Base-by-base conservation (phyloP, 148 eudicot species). In the Chenopodium berlandieri region DNA sequence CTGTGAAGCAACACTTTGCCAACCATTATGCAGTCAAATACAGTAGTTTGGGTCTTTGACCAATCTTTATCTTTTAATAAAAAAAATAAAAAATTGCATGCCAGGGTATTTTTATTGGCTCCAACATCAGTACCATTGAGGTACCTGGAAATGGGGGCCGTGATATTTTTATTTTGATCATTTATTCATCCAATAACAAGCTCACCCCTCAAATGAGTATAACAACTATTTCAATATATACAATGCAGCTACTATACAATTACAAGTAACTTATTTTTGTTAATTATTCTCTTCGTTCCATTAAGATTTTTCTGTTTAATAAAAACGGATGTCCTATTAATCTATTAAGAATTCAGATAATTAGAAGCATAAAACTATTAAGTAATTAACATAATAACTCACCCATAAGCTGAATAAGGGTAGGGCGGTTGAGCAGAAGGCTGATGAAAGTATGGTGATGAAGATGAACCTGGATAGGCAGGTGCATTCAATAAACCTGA, bases 371-470 rank as follows among this genome's bases (percentile, higher is more conserved):
- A 6, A 40, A 40, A 40, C 44, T 40, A 40, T 6, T 40, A 40
- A 34, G 9, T 17, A 7, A 71, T 30, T 44, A 4, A 73, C 48
- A 17, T 50, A 12, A 1, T 46, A 13, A 64, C 84, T 80, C 80
- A 90, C 92, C 90, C 90, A 73, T 90, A 90, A 77, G 89, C 66
- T 23, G 92, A 85, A 84, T 85, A 88, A 69, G 90, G 90, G 78
- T 81, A 88, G 25, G 88, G 79, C 66, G 85, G 85, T 17, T 89
- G 92, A 44, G 81, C 78, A 48, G 90, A 83, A 73, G 87, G 84
- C n/a, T 83, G 92, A 75, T 77, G 90, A 68, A 83, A 86, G 70
- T 85, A 86, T 22, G 84, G 48, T 32, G 88, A 56, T n/a, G 89
- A 87, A 48, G 91, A 77, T 68, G 86, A 81, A 52, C 82, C 85